phyloP scores from a whole-genome alignment of 331 rosid species.

The Malus hybrid region DNA sequence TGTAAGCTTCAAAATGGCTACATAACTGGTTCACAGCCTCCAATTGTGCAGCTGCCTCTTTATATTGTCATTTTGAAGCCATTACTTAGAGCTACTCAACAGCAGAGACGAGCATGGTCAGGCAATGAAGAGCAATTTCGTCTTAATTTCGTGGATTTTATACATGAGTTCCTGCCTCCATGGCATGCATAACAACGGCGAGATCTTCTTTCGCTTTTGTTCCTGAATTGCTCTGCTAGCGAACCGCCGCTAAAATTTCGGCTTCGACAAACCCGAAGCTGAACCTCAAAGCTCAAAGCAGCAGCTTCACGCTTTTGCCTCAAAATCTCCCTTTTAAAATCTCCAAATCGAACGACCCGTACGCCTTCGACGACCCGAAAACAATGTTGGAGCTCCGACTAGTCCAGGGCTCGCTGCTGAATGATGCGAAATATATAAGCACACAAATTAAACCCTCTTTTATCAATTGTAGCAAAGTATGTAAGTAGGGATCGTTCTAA shows the following conservation, averaged over 20 bases:
- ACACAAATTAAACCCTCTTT: no score
- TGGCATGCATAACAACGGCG: conserved; percentile 86
- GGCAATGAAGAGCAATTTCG: conserved; percentile 97
- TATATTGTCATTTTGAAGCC: conserved; percentile 97
- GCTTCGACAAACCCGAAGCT: conserved; percentile 57
- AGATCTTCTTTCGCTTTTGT: conserved; percentile 98
- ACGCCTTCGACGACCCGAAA: no score
- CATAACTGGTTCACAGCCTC: conserved; percentile 99
- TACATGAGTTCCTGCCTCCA: conserved; percentile 92
- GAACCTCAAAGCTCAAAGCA: conserved; percentile 58
- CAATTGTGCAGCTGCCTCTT: conserved; percentile 92
- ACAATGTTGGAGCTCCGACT: no score
- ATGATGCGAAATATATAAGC: no score
- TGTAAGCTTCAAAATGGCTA: conserved; percentile 94
- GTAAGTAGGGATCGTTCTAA: no score
- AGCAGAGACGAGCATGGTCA: conserved; percentile 97
- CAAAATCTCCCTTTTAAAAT: no score
- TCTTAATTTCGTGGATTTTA: conserved; percentile 87
- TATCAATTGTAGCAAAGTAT: no score
- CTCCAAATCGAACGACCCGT: no score
- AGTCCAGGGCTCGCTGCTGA: no score
- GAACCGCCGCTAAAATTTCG: conserved; percentile 89
- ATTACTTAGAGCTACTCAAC: conserved; percentile 98
- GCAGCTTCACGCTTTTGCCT: conserved; percentile 58
- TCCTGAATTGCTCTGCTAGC: conserved; percentile 94